Evolutionary conservation across 2,329 filamentous ascomycete species (phyloP).

Genomic region (Ophiosphaerella korrae): DNA sequence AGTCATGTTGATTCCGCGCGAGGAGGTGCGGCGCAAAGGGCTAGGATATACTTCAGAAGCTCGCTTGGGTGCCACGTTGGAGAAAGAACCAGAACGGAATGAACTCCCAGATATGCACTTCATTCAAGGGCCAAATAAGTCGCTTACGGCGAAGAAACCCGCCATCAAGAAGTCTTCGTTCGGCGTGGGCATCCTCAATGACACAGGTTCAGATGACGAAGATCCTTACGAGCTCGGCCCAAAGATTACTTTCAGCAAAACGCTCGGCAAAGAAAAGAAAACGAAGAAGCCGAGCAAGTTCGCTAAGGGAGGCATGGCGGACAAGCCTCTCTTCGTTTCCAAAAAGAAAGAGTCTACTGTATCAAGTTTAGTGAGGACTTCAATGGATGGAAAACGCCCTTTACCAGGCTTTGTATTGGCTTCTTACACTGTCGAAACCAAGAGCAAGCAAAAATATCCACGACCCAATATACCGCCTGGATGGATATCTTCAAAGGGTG

Average conservation of each 20-base stretch:
- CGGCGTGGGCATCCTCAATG: constrained; percentile 87
- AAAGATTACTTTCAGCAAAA: constrained; percentile 82
- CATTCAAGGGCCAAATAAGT: constrained; percentile 26
- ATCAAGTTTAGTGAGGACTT: constrained; percentile 60
- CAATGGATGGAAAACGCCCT: constrained; percentile 81
- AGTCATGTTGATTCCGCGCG: constrained; percentile 69
- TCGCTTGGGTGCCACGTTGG: constrained; percentile 51
- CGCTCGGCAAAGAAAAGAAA: constrained; percentile 82
- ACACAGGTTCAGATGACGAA: constrained; percentile 92
- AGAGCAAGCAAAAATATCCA: constrained; percentile 57
- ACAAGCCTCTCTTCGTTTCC: constrained; percentile 76
- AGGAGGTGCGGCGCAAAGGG: constrained; percentile 69
- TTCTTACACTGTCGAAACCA: constrained; percentile 49
- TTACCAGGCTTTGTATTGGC: constrained; percentile 80
- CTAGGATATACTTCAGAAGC: constrained; percentile 69
- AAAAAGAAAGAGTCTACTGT: constrained; percentile 60
- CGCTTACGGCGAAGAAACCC: constrained; percentile 40
- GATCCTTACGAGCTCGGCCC: constrained; percentile 93
- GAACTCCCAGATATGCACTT: constrained; percentile 28
- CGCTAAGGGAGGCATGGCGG: constrained; percentile 67
- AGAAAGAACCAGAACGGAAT: constrained; percentile 20
- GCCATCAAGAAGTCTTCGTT: constrained; percentile 72
- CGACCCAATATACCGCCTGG: constrained; percentile 71
- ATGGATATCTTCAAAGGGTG: constrained; percentile 68
- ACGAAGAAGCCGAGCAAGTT: constrained; percentile 59